A percentile compares a stretch with the other conserved stretches of the same genome.
Conservation (phyloP, 2,329 filamentous ascomycete genomes). For the Diaporthe helianthi region DNA sequence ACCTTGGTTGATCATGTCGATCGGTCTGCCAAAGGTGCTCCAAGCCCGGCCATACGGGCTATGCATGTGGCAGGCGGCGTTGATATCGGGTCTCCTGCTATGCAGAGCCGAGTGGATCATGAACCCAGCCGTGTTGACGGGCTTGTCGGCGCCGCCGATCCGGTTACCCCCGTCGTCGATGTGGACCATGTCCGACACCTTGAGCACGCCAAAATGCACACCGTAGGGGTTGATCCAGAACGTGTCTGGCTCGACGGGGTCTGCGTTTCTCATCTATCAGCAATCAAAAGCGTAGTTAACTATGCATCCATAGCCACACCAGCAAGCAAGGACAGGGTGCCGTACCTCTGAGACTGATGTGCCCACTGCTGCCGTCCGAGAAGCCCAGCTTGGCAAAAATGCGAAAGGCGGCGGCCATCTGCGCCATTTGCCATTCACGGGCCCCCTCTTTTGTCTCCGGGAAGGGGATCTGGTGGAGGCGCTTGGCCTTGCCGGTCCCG, state of each 20-base stretch:
- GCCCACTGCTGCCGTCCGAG: slow-evolving; percentile 54
- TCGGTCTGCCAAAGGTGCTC: slow-evolving; percentile 65
- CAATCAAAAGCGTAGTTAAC: too few relatives aligned
- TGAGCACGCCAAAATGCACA: slow-evolving; percentile 69
- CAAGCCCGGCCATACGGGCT: slow-evolving; percentile 69
- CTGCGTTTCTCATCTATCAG: too few relatives aligned
- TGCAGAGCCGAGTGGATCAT: slow-evolving; percentile 72
- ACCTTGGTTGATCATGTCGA: slow-evolving; percentile 72
- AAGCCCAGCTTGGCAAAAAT: slow-evolving; percentile 55
- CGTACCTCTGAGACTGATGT: slow-evolving; percentile 50
- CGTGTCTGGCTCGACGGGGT: slow-evolving; percentile 44
- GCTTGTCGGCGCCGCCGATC: slow-evolving; percentile 65
- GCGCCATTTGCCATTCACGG: slow-evolving; percentile 47
- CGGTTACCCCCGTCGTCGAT: slow-evolving; percentile 65
- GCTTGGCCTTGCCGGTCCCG: not conserved
- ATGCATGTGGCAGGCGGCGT: slow-evolving; percentile 73
- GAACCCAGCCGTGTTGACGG: slow-evolving; percentile 72
- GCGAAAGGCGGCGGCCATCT: slow-evolving; percentile 55
- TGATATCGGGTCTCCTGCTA: slow-evolving; percentile 67
- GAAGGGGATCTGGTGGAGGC: slow-evolving; percentile 1
- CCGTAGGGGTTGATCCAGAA: slow-evolving; percentile 65
- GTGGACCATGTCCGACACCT: slow-evolving; percentile 71
- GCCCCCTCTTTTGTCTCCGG: slow-evolving; percentile 31
- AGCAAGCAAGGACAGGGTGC: too few relatives aligned
- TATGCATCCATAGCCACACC: too few relatives aligned